phyloP scores from a whole-genome alignment of 1,139 yeast species.

The Candida frijolesensis region DNA sequence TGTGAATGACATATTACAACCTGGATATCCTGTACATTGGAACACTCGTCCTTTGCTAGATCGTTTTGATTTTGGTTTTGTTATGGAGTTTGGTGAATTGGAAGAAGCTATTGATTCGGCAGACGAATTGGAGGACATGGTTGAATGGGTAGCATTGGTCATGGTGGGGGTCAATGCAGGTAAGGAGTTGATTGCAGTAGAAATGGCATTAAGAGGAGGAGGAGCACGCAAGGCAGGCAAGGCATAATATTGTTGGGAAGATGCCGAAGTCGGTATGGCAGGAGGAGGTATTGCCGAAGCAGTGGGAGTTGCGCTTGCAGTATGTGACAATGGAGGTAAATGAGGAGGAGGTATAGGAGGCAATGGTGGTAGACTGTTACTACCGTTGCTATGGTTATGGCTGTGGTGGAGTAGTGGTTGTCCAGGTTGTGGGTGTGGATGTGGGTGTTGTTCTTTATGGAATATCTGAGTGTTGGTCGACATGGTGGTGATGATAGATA shows the following conservation, averaged over 20 bases:
- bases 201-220: conserved; percentile 7
- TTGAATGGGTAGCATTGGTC: conserved; percentile 14
- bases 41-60: conserved; percentile 64
- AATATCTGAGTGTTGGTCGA: conserved; percentile 1
- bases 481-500: not conserved
- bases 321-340: conserved; percentile 3
- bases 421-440: conserved; percentile 1
- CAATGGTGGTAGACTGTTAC: conserved; percentile 1
- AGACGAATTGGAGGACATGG: conserved; percentile 11
- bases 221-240: conserved; percentile 14
- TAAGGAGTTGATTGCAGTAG: conserved; percentile 6
- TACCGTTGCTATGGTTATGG: not conserved
- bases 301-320: not conserved
- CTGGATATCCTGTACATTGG: conserved; percentile 86
- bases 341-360: conserved; percentile 6
- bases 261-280: conserved; percentile 1
- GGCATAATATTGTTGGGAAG: conserved; percentile 5
- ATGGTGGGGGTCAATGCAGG: conserved; percentile 13
- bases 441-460: not conserved
- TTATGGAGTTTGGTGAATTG: conserved; percentile 11
- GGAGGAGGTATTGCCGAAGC: conserved; percentile 5
- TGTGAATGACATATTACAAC: conserved; percentile 86
- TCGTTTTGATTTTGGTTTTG: conserved; percentile 32
- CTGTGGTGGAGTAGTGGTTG: conserved; percentile 1
- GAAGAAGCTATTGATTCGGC: conserved; percentile 10